These are phyloP conservation scores for Mycena citricolor DNA, from an alignment of 1,284 basidiomycete species.

Conservation along the genomic window DNA sequence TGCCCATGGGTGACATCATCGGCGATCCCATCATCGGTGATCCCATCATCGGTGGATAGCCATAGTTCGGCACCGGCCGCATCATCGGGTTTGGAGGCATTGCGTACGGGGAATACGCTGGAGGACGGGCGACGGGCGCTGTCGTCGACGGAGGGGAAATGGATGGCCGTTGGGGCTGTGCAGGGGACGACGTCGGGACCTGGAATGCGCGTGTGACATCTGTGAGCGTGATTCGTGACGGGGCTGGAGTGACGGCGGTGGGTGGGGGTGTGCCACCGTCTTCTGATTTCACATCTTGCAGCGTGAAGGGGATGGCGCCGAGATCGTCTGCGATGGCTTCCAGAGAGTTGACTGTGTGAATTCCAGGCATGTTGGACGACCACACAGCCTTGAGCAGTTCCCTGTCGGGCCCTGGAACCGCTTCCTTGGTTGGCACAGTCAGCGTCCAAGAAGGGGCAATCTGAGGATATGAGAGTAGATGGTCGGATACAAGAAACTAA, in stretches of 20 bases:
- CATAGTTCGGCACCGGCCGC: constrained; percentile 63
- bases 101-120: constrained; percentile 34
- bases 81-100: constrained; percentile 42
- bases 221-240: constrained; percentile 73
- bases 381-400: constrained; percentile 81
- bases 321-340: constrained; percentile 78
- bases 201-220: constrained; percentile 83
- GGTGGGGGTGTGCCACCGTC: constrained; percentile 79
- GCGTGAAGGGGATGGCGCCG: constrained; percentile 68
- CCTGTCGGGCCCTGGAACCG: constrained; percentile 65
- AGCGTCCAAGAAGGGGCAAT: constrained; percentile 52
- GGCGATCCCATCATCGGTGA: constrained; percentile 62
- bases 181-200: constrained; percentile 59
- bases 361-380: constrained; percentile 68
- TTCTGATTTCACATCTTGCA: constrained; percentile 80
- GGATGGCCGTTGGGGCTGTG: constrained; percentile 45
- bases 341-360: constrained; percentile 71
- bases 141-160: constrained; percentile 49
- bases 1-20: constrained; percentile 51
- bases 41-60: constrained; percentile 68
- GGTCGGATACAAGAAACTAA: constrained; percentile 18
- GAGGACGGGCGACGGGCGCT: constrained; percentile 45
- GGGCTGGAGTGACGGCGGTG: constrained; percentile 43
- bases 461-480: constrained; percentile 39
- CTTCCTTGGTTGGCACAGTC: constrained; percentile 60